These are phyloP conservation scores for Trypanosoma cruzi DNA, from an alignment of 208 protist genomes.

Conservation along the genomic window DNA sequence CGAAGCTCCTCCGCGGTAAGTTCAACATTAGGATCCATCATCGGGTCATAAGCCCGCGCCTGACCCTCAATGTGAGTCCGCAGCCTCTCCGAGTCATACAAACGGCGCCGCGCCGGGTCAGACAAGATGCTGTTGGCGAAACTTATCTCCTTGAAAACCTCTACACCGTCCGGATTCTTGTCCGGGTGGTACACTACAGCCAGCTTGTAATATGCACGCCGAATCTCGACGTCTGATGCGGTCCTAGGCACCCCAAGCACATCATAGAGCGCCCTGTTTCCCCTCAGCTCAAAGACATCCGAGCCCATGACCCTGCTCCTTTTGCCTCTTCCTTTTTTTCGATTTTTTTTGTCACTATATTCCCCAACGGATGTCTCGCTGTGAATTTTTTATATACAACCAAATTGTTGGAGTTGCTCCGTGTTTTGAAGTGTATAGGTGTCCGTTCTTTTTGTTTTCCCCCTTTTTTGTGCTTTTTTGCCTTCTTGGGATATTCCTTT, in stretches of 20 bases:
- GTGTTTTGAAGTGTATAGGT: not conserved
- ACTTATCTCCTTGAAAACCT: constrained; percentile 86
- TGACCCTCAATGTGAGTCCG: constrained; percentile 56
- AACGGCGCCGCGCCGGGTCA: constrained; percentile 65
- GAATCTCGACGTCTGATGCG: constrained; percentile 76
- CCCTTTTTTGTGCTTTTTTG: not conserved
- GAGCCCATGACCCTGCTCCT: constrained; percentile 30
- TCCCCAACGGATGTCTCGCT: not conserved
- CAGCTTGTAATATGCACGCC: constrained; percentile 83
- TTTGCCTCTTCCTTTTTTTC: not conserved
- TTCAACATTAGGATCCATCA: constrained; percentile 84
- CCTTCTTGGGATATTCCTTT: not conserved
- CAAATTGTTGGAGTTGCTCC: not conserved
- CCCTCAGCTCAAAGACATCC: constrained; percentile 74
- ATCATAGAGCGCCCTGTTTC: constrained; percentile 78
- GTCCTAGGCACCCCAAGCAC: constrained; percentile 65
- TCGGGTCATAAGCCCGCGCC: constrained; percentile 72
- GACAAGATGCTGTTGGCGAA: constrained; percentile 87
- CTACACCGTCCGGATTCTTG: constrained; percentile 81
- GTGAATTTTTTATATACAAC: not conserved
- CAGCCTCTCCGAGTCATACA: constrained; percentile 80
- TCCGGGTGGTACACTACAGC: constrained; percentile 92
- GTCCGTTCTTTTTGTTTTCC: constrained; percentile 1
- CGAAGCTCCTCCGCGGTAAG: constrained; percentile 76
- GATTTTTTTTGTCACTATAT: not conserved